Evolutionary conservation across 2,329 filamentous ascomycete genomes (phyloP).

Genomic region (Aspergillus japonicus): DNA sequence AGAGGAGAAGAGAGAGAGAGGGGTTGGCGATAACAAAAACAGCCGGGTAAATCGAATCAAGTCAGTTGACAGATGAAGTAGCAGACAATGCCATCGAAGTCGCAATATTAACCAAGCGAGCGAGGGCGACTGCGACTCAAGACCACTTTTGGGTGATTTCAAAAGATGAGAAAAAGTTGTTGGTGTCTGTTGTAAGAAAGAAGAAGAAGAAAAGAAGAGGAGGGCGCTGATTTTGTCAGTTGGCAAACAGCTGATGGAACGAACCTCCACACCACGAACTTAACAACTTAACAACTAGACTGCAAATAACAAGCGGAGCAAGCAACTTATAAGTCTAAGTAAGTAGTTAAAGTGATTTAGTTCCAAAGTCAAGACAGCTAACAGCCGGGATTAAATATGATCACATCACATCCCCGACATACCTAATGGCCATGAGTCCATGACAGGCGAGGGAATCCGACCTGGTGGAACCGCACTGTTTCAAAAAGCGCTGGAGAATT

Average conservation of each 20-base stretch:
- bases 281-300: too few relatives aligned
- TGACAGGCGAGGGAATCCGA: not conserved
- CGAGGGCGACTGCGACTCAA: not conserved
- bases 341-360: not conserved
- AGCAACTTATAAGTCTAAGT: not conserved
- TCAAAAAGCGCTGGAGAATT: constrained; percentile 19
- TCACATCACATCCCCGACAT: not conserved
- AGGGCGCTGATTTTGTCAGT: constrained; percentile 12
- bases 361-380: not conserved
- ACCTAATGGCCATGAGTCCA: not conserved
- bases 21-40: constrained; percentile 10
- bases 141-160: not conserved
- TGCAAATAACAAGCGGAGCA: too few relatives aligned
- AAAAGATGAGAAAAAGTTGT: constrained; percentile 2
- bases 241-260: not conserved
- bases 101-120: constrained; percentile 6
- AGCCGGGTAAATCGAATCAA: not conserved
- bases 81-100: not conserved
- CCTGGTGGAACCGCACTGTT: constrained; percentile 20
- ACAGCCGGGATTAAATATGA: constrained; percentile 2
- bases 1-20: not conserved
- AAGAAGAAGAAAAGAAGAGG: constrained; percentile 12
- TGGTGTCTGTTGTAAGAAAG: not conserved
- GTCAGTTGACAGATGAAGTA: too few relatives aligned
- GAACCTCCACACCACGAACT: not conserved